phyloP scores from a whole-genome alignment of 1,284 basidiomycete species.

The Pyrrhoderma noxium region DNA sequence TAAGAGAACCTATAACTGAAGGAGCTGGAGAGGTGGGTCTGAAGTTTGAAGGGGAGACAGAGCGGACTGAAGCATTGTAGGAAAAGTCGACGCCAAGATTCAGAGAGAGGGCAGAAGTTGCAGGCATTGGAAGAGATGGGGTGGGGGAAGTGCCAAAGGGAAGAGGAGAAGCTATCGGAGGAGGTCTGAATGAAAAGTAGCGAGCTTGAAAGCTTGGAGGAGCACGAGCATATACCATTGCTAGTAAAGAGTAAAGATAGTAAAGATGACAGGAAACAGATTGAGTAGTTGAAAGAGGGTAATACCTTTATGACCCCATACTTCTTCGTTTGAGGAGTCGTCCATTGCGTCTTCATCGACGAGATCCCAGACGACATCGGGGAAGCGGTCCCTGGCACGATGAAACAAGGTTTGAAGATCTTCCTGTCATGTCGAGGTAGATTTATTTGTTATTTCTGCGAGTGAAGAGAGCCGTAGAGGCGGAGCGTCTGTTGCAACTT shows the following conservation, averaged over 20 bases:
- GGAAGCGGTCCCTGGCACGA: slow-evolving; percentile 77
- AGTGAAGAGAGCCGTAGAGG: slow-evolving; percentile 43
- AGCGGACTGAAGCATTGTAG: slow-evolving; percentile 17
- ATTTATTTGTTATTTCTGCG: slow-evolving; percentile 54
- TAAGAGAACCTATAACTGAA: slow-evolving; percentile 35
- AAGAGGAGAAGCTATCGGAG: slow-evolving; percentile 45
- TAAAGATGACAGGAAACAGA: neutral
- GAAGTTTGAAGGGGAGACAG: slow-evolving; percentile 37
- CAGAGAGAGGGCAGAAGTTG: slow-evolving; percentile 57
- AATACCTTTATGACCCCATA: slow-evolving; percentile 87
- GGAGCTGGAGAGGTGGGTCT: slow-evolving; percentile 39
- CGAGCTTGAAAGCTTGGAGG: slow-evolving; percentile 79
- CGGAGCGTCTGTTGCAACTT: slow-evolving; percentile 4
- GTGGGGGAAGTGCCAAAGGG: slow-evolving; percentile 49
- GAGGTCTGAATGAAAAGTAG: slow-evolving; percentile 71
- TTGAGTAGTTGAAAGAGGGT: too few relatives aligned
- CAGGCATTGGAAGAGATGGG: slow-evolving; percentile 41
- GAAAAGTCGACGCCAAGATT: slow-evolving; percentile 40
- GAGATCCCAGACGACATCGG: slow-evolving; percentile 90
- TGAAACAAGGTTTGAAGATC: slow-evolving; percentile 73
- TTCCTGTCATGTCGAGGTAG: slow-evolving; percentile 64
- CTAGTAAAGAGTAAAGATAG: slow-evolving; percentile 42
- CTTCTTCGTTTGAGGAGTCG: slow-evolving; percentile 42
- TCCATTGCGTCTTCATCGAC: slow-evolving; percentile 42
- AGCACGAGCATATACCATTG: slow-evolving; percentile 90